phyloP scores from a whole-genome alignment of 1,284 basidiomycete genomes.

The Ceratobasidium sp. region DNA sequence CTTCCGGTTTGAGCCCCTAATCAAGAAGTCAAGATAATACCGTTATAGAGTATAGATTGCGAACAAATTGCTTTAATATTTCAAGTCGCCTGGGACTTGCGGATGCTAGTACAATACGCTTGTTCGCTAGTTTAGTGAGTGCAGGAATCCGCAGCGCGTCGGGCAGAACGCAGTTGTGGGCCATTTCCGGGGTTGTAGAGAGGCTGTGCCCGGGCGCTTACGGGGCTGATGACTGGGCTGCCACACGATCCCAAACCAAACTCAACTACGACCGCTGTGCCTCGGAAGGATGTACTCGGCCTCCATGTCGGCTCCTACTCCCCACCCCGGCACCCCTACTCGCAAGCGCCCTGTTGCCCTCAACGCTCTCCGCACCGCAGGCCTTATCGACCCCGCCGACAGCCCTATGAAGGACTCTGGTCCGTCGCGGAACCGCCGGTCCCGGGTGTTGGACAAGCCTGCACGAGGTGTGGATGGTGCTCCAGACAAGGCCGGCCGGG shows the following conservation, averaged over 20 bases:
- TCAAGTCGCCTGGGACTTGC: constrained; percentile 85
- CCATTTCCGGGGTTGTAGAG: background rate
- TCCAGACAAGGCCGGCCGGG: background rate
- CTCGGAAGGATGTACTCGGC: constrained; percentile 34
- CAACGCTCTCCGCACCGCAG: constrained; percentile 34
- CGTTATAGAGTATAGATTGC: constrained; percentile 47
- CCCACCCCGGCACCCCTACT: constrained; percentile 25
- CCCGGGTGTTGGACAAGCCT: constrained; percentile 22
- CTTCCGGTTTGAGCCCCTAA: constrained; percentile 87
- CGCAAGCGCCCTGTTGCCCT: constrained; percentile 24
- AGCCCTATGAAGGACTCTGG: constrained; percentile 28
- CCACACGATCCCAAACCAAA: background rate
- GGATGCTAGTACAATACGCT: constrained; percentile 84
- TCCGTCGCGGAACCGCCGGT: background rate
- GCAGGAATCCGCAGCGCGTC: constrained; percentile 74
- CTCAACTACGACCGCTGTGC: background rate
- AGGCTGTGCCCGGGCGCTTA: constrained; percentile 6
- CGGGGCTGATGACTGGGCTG: background rate
- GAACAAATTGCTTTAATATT: constrained; percentile 80
- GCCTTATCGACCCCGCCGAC: constrained; percentile 38
- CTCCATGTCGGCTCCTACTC: constrained; percentile 24
- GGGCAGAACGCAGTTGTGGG: constrained; percentile 62
- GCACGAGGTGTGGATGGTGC: constrained; percentile 20
- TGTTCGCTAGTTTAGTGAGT: constrained; percentile 71
- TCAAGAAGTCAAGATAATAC: constrained; percentile 10